phyloP scores from a whole-genome alignment of 352 stramenopile species.

The Globisporangium splendens region DNA sequence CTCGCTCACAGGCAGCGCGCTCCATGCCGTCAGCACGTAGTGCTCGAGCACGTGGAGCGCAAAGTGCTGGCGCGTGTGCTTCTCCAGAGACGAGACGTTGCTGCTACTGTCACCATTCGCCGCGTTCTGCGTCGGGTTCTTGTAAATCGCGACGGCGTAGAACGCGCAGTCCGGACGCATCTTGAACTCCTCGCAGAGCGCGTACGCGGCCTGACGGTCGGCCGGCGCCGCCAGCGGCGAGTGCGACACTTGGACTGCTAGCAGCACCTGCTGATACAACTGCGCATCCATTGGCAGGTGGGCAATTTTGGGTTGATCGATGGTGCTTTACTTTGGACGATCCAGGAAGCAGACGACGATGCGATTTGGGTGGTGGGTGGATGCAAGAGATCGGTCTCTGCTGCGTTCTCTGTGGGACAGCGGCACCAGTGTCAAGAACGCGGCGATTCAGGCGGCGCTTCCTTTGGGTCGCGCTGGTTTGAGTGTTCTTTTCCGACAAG shows the following conservation, averaged over 20 bases:
- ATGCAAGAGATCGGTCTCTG: no score
- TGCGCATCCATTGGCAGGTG: slow-evolving; percentile 62
- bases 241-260: slow-evolving; percentile 71
- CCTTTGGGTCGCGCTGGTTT: no score
- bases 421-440: no score
- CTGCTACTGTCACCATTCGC: not conserved
- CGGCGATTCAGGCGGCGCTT: no score
- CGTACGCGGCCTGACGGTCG: slow-evolving; percentile 57
- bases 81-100: slow-evolving; percentile 22
- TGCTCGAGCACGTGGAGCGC: slow-evolving; percentile 75
- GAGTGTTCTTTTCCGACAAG: no score
- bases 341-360: no score
- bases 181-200: slow-evolving; percentile 78
- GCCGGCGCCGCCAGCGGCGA: slow-evolving; percentile 38
- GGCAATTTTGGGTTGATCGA: no score
- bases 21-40: slow-evolving; percentile 62
- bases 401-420: no score
- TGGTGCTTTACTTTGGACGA: no score
- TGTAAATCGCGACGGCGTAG: slow-evolving; percentile 75
- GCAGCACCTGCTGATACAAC: slow-evolving; percentile 69
- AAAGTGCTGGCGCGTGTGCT: slow-evolving; percentile 68
- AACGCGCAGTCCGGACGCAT: slow-evolving; percentile 55
- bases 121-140: slow-evolving; percentile 29
- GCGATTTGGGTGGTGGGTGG: no score
- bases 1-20: slow-evolving; percentile 30